Percentiles rank a stretch among this genome's conserved stretches.
phyloP scores from a whole-genome alignment of 2,329 filamentous ascomycete species.

The Aureobasidium musti region DNA sequence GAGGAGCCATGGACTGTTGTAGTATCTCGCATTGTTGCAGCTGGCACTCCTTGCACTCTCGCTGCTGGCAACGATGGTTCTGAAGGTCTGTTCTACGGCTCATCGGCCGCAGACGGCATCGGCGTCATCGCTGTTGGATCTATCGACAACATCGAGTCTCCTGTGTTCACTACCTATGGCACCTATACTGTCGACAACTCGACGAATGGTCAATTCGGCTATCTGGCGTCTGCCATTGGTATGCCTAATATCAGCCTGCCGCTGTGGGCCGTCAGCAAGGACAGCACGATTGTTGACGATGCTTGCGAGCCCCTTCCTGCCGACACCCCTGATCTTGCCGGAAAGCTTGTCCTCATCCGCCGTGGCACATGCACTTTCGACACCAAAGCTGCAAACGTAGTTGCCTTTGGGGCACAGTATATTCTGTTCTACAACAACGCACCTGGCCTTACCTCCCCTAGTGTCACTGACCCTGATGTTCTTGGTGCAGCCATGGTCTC shows the following conservation, averaged over 20 bases:
- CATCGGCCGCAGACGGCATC: constrained; percentile 47
- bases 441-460: constrained; percentile 11
- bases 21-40: constrained; percentile 47
- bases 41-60: constrained; percentile 54
- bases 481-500: constrained; percentile 36
- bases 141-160: constrained; percentile 44
- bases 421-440: constrained; percentile 62
- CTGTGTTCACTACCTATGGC: constrained; percentile 41
- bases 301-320: constrained; percentile 57
- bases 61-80: constrained; percentile 57
- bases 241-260: constrained; percentile 38
- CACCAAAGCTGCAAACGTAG: constrained; percentile 57
- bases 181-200: constrained; percentile 40
- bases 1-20: constrained; percentile 47
- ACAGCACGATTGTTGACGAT: constrained; percentile 53
- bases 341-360: constrained; percentile 61
- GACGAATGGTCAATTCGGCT: constrained; percentile 42
- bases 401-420: constrained; percentile 59
- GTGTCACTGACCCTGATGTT: constrained; percentile 29
- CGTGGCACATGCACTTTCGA: constrained; percentile 61
- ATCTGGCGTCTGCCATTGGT: constrained; percentile 41
- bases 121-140: constrained; percentile 52
- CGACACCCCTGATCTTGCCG: constrained; percentile 59
- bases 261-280: constrained; percentile 48
- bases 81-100: constrained; percentile 52